A percentile compares a stretch with the other conserved stretches of the same genome.
These are phyloP conservation scores for Nissolia schottii DNA, from an alignment of 306 rosid genomes.

Conservation along the genomic window DNA sequence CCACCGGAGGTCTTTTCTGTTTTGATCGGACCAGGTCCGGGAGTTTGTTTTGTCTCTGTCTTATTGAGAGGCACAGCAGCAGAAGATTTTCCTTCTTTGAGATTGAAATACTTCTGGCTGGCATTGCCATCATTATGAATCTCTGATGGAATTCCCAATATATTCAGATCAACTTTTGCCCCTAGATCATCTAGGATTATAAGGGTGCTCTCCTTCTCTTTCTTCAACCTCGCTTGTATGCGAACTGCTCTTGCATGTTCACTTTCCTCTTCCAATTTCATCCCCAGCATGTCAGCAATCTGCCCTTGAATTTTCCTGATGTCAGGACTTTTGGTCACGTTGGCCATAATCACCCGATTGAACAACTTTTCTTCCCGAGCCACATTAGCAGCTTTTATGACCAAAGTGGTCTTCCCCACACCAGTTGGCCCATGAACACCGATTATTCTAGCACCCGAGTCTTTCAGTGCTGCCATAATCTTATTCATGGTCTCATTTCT, in stretches of 20 bases:
- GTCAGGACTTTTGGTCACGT: background rate
- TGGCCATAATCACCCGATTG: background rate
- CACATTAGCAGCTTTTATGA: background rate
- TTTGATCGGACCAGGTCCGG: background rate
- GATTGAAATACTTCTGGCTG: no score
- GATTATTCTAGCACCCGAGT: background rate
- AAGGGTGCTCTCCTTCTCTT: background rate
- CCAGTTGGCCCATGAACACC: slow-evolving; percentile 1
- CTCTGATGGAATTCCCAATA: slow-evolving; percentile 9
- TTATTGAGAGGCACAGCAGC: no score
- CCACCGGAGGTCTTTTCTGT: background rate
- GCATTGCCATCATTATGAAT: background rate
- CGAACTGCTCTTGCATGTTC: no score
- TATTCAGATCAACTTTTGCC: background rate
- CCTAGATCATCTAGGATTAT: slow-evolving; percentile 9
- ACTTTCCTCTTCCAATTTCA: no score
- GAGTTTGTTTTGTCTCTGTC: no score
- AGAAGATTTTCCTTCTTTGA: no score
- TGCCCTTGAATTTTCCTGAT: no score
- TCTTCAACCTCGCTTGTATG: no score
- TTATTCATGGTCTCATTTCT: background rate
- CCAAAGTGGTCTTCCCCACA: slow-evolving; percentile 15
- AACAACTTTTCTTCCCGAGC: background rate
- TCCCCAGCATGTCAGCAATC: no score
- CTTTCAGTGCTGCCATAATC: background rate